These are phyloP conservation scores for Fusarium sp. DNA, from an alignment of 2,329 filamentous ascomycete species.

Conservation along the genomic window DNA sequence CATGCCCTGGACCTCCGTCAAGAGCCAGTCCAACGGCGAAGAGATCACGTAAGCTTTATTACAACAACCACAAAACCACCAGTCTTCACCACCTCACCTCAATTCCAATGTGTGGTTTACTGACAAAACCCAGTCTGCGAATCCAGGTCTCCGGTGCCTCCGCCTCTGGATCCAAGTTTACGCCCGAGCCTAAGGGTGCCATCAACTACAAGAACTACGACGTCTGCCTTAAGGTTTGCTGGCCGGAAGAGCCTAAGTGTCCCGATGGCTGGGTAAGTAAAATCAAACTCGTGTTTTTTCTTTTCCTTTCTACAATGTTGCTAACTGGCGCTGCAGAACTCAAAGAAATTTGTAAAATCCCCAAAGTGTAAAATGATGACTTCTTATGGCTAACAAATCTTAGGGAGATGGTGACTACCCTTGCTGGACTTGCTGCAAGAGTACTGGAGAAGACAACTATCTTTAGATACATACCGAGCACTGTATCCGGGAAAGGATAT, in stretches of 20 bases:
- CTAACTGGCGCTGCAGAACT: not conserved
- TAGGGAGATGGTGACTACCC: slow-evolving; percentile 2
- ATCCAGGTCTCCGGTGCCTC: slow-evolving; percentile 25
- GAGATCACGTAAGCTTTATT: slow-evolving; percentile 33
- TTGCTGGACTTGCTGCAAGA: slow-evolving; percentile 38
- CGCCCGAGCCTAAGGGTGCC: not conserved
- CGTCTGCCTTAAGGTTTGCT: slow-evolving; percentile 18
- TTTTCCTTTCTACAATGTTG: no score
- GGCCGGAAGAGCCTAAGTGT: not conserved
- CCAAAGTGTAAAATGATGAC: no score
- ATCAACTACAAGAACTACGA: not conserved
- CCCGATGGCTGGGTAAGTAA: slow-evolving; percentile 30
- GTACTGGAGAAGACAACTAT: not conserved
- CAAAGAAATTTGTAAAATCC: slow-evolving; percentile 13
- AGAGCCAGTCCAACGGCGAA: not conserved
- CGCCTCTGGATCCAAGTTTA: not conserved
- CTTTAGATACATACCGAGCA: not conserved
- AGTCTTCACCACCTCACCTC: no score
- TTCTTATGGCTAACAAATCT: not conserved
- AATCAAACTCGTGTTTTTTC: no score
- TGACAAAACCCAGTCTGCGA: not conserved
- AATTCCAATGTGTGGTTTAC: fast-evolving
- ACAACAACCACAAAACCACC: not conserved
- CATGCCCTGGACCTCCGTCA: slow-evolving; percentile 33
- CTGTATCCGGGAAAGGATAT: fast-evolving